Conservation (phyloP, 2,329 filamentous ascomycete genomes). For the Alternaria sp. region DNA sequence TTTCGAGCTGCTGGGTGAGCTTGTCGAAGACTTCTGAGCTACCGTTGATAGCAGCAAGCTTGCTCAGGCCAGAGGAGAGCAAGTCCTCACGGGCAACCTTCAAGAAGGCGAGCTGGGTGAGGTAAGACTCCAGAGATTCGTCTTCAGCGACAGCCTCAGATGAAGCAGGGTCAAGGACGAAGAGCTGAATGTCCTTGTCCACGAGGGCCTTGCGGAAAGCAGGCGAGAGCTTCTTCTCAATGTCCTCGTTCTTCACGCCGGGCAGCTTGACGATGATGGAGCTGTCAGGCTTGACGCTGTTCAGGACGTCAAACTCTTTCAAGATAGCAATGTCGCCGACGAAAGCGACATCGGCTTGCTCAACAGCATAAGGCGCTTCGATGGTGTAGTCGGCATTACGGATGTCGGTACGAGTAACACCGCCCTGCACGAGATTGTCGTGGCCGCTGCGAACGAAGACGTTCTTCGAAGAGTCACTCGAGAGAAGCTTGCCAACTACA, state of each 20-base stretch:
- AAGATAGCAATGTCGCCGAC: constrained; percentile 82
- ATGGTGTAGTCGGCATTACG: constrained; percentile 82
- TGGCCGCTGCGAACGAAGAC: constrained; percentile 65
- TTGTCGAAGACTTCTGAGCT: constrained; percentile 68
- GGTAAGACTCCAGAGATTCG: constrained; percentile 64
- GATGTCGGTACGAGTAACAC: constrained; percentile 82
- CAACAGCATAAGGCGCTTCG: constrained; percentile 82
- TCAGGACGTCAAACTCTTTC: constrained; percentile 75
- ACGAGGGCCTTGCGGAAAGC: constrained; percentile 73
- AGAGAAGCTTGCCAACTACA: constrained; percentile 65
- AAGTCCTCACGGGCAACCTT: constrained; percentile 74
- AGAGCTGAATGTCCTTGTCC: constrained; percentile 73
- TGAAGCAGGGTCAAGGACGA: constrained; percentile 74
- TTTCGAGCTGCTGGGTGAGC: constrained; percentile 65
- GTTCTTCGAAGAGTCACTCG: constrained; percentile 66
- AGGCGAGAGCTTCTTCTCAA: constrained; percentile 83
- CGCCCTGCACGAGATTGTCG: constrained; percentile 73
- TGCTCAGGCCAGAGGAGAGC: constrained; percentile 67
- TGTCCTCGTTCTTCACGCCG: constrained; percentile 82
- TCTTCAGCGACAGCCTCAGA: constrained; percentile 73
- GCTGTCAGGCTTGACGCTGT: constrained; percentile 72
- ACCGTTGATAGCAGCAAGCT: constrained; percentile 67
- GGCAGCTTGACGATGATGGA: constrained; percentile 78
- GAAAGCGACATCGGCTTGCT: constrained; percentile 78
- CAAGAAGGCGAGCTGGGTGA: constrained; percentile 84